Conservation (phyloP, 352 stramenopile genomes). For the Phytophthora quininea region DNA sequence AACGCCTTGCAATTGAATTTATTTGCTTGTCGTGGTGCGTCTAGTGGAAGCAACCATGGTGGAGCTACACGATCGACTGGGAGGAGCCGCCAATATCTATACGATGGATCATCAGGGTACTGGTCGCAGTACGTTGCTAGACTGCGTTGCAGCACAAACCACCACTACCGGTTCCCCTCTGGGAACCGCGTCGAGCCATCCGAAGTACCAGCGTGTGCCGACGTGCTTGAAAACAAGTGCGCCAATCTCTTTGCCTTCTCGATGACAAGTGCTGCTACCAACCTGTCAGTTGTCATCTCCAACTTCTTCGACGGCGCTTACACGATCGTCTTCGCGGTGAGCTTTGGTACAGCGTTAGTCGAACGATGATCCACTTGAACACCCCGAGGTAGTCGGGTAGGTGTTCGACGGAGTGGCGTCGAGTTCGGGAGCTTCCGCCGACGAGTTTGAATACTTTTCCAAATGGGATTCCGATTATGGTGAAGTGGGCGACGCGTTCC, state of each 20-base stretch:
- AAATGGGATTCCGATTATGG: constrained; percentile 38
- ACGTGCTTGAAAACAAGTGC: constrained; percentile 44
- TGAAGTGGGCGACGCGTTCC: constrained; percentile 29
- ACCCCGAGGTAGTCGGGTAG: constrained; percentile 31
- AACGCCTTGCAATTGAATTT: not conserved
- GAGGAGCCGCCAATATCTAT: constrained; percentile 39
- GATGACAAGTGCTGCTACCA: constrained; percentile 46
- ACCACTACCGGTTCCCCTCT: not conserved
- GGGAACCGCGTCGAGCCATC: constrained; percentile 8
- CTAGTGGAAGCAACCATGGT: constrained; percentile 35
- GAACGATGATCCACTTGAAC: constrained; percentile 45
- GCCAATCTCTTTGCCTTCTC: constrained; percentile 45
- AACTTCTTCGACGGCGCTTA: constrained; percentile 5
- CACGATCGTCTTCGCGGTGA: constrained; percentile 40
- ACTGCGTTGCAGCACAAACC: constrained; percentile 49
- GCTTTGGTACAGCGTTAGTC: constrained; percentile 37
- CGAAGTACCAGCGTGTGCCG: constrained; percentile 40
- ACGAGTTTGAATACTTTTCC: constrained; percentile 12
- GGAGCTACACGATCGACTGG: constrained; percentile 10
- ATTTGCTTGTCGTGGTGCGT: not conserved
- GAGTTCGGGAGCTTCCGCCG: not conserved
- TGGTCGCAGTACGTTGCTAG: constrained; percentile 44
- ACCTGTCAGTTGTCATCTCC: constrained; percentile 35
- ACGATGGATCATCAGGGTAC: constrained; percentile 66
- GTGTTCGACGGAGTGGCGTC: constrained; percentile 35